phyloP scores from a whole-genome alignment of 345 rosid species.

The Populus nigra region DNA sequence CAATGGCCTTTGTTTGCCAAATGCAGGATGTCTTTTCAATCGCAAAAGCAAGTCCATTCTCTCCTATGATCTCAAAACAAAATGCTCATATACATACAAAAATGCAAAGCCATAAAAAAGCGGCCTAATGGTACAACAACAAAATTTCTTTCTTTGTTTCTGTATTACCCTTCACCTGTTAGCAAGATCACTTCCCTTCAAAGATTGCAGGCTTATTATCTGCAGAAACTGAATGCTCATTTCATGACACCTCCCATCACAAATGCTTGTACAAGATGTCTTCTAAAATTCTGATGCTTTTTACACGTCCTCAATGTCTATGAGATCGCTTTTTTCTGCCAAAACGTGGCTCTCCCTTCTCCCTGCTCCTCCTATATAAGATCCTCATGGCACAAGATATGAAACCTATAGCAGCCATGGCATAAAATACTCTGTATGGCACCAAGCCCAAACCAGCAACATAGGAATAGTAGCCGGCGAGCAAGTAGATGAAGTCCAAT shows the following conservation, averaged over 20 bases:
- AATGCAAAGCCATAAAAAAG: conserved; percentile 3
- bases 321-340: conserved; percentile 73
- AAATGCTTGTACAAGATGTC: background rate
- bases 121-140: conserved; percentile 14
- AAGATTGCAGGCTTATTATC: background rate
- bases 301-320: conserved; percentile 44
- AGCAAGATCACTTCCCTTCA: background rate
- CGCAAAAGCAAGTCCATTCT: background rate
- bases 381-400: conserved; percentile 48
- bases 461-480: conserved; percentile 71
- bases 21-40: background rate
- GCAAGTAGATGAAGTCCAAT: conserved; percentile 47
- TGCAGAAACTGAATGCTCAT: background rate
- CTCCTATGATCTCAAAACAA: background rate
- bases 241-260: background rate
- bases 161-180: background rate
- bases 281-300: background rate
- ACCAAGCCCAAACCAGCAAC: conserved; percentile 69
- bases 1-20: background rate
- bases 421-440: conserved; percentile 73
- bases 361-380: conserved; percentile 48
- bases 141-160: background rate
- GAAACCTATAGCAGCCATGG: conserved; percentile 69
- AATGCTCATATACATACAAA: conserved; percentile 15
- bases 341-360: conserved; percentile 47